Percentiles rank a stretch among this genome's conserved stretches.
These are phyloP conservation scores for Pythium folliculosum DNA, from an alignment of 352 stramenopile genomes.

Conservation along the genomic window DNA sequence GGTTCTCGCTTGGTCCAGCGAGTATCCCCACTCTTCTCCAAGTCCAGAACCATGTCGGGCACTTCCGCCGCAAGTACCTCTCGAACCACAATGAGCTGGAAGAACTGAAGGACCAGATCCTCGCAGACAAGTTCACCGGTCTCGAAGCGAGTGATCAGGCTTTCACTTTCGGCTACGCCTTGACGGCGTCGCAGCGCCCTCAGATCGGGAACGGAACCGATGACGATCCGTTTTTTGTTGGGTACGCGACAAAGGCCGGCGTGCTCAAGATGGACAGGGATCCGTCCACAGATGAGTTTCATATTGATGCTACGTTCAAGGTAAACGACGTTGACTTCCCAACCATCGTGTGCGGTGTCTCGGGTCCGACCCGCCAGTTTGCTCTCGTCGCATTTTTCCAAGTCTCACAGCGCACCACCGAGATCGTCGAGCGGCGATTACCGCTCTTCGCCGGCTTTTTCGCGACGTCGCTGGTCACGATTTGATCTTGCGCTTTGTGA, in stretches of 20 bases:
- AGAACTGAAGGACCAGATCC: no score
- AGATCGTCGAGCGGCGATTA: not conserved
- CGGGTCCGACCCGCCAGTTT: not conserved
- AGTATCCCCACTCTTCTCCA: no score
- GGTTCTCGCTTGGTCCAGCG: no score
- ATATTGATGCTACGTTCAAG: not conserved
- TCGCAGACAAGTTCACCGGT: no score
- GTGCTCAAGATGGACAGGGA: not conserved
- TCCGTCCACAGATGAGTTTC: not conserved
- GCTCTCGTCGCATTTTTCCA: not conserved
- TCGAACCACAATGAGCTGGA: no score
- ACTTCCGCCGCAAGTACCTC: no score
- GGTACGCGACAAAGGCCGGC: no score
- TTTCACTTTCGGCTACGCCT: no score
- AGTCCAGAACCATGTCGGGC: no score
- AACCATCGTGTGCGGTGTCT: not conserved
- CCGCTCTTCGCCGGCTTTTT: not conserved
- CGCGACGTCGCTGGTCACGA: not conserved
- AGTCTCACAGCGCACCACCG: not conserved
- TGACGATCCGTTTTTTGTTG: not conserved
- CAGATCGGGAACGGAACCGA: not conserved
- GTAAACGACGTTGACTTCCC: not conserved
- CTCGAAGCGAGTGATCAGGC: no score
- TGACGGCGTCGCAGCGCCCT: no score
- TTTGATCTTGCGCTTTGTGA: not conserved